Evolutionary conservation across 1,139 yeast species (phyloP), one percentile per base, ranked within the genome.

Genomic region (Zygoascus meyerae): DNA sequence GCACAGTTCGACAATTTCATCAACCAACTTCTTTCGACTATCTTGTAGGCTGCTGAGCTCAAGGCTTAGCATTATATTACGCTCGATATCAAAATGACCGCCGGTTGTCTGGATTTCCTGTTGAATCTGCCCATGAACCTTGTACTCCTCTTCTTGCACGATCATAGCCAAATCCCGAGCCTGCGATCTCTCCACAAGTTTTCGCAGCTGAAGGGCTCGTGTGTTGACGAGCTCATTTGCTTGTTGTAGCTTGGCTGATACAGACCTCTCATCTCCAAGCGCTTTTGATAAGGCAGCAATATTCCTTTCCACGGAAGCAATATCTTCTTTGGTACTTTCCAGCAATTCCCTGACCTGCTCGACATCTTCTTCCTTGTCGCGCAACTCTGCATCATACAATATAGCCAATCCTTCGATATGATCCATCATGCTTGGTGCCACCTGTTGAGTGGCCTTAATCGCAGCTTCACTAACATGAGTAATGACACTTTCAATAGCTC

Each of bases 141-240:
- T 68, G 15, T 68, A 62, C 55, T 81, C 79, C 48, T 71, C 72
- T 10, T 66, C 63, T 46, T 73, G 72, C 1, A 79, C 76, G 11
- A 71, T 61, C 32, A 61, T 63, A 0, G 78, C 78, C 35, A 83
- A 63, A 42, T 74, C 75, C 42, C 72, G 68, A 1, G 78, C 74
- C 56, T 82, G 89, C 2, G 80, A 68, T 40, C 79, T 69, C 56
- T 79, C 84, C 32, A 79, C 64, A 3, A 74, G 52, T 48, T 66
- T 68, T 28, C 65, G 66, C 43, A 80, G 62, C 43, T 66, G 65
- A n/a, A 52, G 51, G 2, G 67, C 59, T 40, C 67, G 63, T 14
- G 60, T 58, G 2, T 54, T 52, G 26, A 62, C 66, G 12, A 56
- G 53, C 44, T 52, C 65, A 37, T 56, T 62, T 37, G 62, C 63